These are phyloP conservation scores for Leccinum longicurvipes DNA, from an alignment of 768 basidiomycete genomes.

Conservation along the genomic window DNA sequence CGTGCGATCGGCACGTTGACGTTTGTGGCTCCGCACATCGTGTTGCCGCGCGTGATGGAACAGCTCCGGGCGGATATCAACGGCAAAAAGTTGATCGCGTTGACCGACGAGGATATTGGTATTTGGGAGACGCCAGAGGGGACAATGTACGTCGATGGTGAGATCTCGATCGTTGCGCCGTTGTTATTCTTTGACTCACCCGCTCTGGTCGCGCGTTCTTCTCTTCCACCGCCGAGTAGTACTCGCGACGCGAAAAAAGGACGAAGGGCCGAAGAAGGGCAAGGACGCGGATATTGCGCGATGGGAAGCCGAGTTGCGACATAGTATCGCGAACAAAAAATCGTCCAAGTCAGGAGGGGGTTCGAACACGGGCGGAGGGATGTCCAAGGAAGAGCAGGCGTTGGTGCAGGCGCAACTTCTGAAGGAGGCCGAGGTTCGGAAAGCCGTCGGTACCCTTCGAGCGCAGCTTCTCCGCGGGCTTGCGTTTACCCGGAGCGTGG, in stretches of 20 bases:
- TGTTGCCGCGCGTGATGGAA: conserved; percentile 67
- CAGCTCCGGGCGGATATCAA: conserved; percentile 69
- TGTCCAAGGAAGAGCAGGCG: conserved; percentile 84
- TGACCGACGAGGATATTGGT: conserved; percentile 73
- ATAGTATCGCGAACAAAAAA: conserved; percentile 80
- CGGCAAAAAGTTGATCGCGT: conserved; percentile 48
- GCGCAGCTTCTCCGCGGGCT: conserved; percentile 62
- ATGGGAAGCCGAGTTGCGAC: conserved; percentile 94
- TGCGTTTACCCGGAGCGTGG: conserved; percentile 61
- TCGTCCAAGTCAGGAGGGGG: conserved; percentile 30
- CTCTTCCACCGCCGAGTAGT: conserved; percentile 39
- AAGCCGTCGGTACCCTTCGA: conserved; percentile 53
- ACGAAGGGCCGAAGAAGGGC: conserved; percentile 59
- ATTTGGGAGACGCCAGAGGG: conserved; percentile 87
- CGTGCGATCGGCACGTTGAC: conserved; percentile 70
- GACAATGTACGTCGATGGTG: conserved; percentile 78
- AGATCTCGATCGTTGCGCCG: not conserved
- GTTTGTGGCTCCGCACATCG: conserved; percentile 70
- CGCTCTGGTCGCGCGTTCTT: not conserved
- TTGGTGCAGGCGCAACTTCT: conserved; percentile 81
- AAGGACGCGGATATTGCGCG: conserved; percentile 88
- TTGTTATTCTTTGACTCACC: not conserved
- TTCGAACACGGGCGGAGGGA: conserved; percentile 31
- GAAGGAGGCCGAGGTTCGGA: conserved; percentile 71
- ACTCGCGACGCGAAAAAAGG: conserved; percentile 55